These are phyloP conservation scores for Annulohypoxylon moriforme DNA, from an alignment of 495 filamentous ascomycete species.

Conservation along the genomic window DNA sequence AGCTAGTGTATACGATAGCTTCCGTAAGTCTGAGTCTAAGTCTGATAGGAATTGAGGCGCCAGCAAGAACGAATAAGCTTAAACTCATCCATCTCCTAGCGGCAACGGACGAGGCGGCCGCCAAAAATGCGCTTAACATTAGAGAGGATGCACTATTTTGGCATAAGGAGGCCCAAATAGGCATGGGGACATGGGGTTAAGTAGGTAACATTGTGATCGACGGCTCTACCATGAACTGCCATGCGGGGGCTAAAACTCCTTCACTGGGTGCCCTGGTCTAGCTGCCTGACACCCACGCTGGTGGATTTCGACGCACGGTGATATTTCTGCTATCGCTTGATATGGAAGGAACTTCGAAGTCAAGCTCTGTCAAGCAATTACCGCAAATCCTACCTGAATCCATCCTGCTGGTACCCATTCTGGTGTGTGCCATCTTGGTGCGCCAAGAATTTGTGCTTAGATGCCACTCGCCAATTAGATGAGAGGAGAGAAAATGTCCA, in stretches of 20 bases:
- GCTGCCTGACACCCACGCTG: conserved; percentile 17
- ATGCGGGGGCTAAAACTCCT: conserved; percentile 26
- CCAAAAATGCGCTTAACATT: not conserved
- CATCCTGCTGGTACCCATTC: conserved; percentile 30
- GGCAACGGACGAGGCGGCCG: not conserved
- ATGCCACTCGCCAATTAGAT: conserved; percentile 18
- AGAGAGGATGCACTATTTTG: not conserved
- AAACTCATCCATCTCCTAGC: not conserved
- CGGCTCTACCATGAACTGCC: conserved; percentile 13
- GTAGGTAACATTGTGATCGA: conserved; percentile 41
- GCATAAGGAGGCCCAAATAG: not conserved
- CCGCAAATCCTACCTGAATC: conserved; percentile 23
- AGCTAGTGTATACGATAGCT: not conserved
- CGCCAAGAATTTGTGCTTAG: conserved; percentile 25
- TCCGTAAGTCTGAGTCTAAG: not conserved
- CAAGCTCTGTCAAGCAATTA: conserved; percentile 24
- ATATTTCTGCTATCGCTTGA: conserved; percentile 19
- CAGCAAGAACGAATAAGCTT: not conserved
- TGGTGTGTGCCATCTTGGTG: conserved; percentile 26
- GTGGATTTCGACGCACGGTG: conserved; percentile 38
- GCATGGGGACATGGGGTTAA: conserved; percentile 14
- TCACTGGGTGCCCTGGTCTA: conserved; percentile 1
- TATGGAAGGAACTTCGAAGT: conserved; percentile 14
- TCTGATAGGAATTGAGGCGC: not conserved
- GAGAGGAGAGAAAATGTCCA: conserved; percentile 29